phyloP scores from a whole-genome alignment of 2,329 filamentous ascomycete species.

The Beauveria australis region DNA sequence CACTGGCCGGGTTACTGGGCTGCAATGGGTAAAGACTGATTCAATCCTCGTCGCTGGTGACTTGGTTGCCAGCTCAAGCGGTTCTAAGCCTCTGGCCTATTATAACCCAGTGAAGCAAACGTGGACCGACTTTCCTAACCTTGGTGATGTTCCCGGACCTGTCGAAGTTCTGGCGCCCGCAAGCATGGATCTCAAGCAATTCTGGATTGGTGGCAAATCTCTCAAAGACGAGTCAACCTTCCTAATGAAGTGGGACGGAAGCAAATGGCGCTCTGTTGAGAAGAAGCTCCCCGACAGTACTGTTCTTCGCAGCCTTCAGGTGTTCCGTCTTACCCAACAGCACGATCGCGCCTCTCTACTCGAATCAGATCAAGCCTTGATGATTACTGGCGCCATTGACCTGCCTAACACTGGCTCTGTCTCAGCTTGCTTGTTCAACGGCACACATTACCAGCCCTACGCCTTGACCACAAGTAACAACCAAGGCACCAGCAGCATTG shows the following conservation, averaged over 20 bases:
- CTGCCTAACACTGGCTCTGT: conserved; percentile 70
- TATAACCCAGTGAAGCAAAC: conserved; percentile 61
- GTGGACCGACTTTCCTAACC: conserved; percentile 58
- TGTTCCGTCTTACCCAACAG: conserved; percentile 61
- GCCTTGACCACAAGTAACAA: conserved; percentile 64
- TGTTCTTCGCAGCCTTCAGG: conserved; percentile 68
- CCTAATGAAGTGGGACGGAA: conserved; percentile 74
- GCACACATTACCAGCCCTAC: conserved; percentile 69
- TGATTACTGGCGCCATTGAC: conserved; percentile 77
- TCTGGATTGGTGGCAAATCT: conserved; percentile 75
- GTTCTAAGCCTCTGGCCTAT: conserved; percentile 55
- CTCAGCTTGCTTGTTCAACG: conserved; percentile 83
- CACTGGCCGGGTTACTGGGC: conserved; percentile 58
- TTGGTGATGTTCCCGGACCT: conserved; percentile 65
- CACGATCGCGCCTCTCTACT: conserved; percentile 61
- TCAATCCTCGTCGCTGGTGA: conserved; percentile 72
- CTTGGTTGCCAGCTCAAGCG: conserved; percentile 58
- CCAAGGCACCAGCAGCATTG: conserved; percentile 63
- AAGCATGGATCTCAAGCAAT: conserved; percentile 59
- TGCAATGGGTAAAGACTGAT: conserved; percentile 69
- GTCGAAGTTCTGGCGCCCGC: conserved; percentile 69
- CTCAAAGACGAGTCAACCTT: conserved; percentile 58
- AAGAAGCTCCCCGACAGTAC: conserved; percentile 57
- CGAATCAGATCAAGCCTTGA: conserved; percentile 58
- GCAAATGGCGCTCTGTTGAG: conserved; percentile 58